These are phyloP conservation scores for Plasmopara muralis DNA, from an alignment of 352 stramenopile genomes.

Conservation along the genomic window DNA sequence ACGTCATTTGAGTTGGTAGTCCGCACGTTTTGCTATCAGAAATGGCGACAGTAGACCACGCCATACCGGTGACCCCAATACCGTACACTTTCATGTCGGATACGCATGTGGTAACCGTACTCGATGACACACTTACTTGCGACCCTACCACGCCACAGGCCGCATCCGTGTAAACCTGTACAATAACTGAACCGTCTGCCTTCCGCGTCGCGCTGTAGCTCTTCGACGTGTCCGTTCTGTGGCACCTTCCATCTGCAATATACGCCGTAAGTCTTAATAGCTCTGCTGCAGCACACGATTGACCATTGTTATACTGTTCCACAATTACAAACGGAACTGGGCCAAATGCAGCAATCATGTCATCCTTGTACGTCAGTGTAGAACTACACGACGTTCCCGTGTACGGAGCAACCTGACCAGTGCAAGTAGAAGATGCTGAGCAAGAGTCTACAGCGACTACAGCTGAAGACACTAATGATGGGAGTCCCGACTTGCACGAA, in stretches of 20 bases:
- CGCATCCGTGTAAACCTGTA: conserved; percentile 3
- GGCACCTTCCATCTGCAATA: conserved; percentile 13
- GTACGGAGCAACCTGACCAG: neutral
- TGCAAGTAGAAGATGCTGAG: neutral
- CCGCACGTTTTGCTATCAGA: conserved; percentile 1
- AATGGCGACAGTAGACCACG: conserved; percentile 2
- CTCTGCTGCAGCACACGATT: neutral
- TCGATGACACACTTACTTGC: neutral
- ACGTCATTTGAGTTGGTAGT: conserved; percentile 1
- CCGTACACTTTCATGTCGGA: conserved; percentile 8
- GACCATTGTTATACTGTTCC: neutral
- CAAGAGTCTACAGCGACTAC: neutral
- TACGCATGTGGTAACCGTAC: neutral
- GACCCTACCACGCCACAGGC: neutral
- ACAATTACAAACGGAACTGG: conserved; percentile 5
- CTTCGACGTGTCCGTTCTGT: conserved; percentile 1
- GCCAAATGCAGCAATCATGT: conserved; percentile 4
- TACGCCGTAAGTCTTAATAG: conserved; percentile 5
- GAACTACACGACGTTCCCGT: conserved; percentile 2
- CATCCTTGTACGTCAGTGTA: neutral
- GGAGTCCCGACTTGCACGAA: neutral
- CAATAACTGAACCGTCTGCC: neutral
- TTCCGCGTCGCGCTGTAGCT: conserved; percentile 3
- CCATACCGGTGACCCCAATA: neutral
- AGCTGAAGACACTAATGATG: neutral